phyloP scores from a whole-genome alignment of 768 basidiomycete genomes.

The Mycena belliarum region DNA sequence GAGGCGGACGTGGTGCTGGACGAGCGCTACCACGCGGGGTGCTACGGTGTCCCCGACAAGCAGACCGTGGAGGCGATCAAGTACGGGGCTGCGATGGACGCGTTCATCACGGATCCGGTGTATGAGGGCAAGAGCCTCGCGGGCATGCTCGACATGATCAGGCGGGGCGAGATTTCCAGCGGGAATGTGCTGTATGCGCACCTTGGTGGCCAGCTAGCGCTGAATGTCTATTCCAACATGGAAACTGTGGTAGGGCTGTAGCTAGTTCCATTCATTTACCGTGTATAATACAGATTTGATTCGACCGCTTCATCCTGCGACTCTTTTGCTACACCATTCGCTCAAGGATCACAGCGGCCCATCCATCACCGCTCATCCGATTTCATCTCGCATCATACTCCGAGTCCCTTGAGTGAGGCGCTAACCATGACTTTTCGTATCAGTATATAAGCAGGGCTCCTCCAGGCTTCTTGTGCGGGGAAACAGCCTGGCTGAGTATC shows the following conservation, averaged over 20 bases:
- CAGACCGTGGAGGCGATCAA: slow-evolving; percentile 27
- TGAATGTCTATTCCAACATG: slow-evolving; percentile 25
- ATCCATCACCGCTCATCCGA: too few relatives aligned
- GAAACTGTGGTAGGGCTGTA: slow-evolving; percentile 4
- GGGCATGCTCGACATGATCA: slow-evolving; percentile 26
- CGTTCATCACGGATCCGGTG: slow-evolving; percentile 29
- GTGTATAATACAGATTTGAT: too few relatives aligned
- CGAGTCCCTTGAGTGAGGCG: too few relatives aligned
- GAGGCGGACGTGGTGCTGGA: slow-evolving; percentile 26
- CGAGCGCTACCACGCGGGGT: slow-evolving; percentile 26
- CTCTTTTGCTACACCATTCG: too few relatives aligned
- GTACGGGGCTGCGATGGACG: slow-evolving; percentile 27
- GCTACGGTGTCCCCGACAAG: slow-evolving; percentile 27
- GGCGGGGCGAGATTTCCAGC: slow-evolving; percentile 17
- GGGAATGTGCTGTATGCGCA: slow-evolving; percentile 27
- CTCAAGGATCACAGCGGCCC: too few relatives aligned
- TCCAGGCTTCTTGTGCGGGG: too few relatives aligned
- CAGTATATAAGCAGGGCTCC: too few relatives aligned
- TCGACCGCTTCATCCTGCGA: too few relatives aligned
- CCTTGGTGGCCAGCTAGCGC: slow-evolving; percentile 25
- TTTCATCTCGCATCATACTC: too few relatives aligned
- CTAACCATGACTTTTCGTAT: too few relatives aligned
- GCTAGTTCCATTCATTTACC: not conserved
- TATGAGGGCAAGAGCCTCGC: slow-evolving; percentile 30
- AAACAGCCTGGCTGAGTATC: too few relatives aligned